phyloP scores from a whole-genome alignment of 306 rosid genomes.

The Cyamopsis tetragonoloba region DNA sequence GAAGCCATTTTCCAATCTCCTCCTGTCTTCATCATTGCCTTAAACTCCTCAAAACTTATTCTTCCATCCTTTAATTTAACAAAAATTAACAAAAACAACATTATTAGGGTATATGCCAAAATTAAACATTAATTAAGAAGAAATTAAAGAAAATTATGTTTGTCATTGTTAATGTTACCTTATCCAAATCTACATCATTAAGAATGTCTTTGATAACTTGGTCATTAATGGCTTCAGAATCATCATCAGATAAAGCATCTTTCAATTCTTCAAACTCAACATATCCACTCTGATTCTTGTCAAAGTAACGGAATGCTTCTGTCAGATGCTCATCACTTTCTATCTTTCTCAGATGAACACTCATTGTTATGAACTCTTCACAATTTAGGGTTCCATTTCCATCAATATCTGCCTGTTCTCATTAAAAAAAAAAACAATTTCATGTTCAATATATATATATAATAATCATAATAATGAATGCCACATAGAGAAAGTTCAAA shows the following conservation, averaged over 20 bases:
- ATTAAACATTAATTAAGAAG: too few relatives aligned
- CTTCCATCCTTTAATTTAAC: slow-evolving; percentile 80
- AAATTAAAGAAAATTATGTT: not conserved
- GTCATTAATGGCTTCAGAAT: slow-evolving; percentile 36
- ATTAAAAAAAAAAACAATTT: not conserved
- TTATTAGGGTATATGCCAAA: not conserved
- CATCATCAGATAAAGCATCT: slow-evolving; percentile 62
- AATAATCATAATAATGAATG: not conserved
- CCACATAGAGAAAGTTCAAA: not conserved
- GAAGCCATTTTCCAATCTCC: slow-evolving; percentile 95
- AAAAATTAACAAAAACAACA: not conserved
- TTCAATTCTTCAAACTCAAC: slow-evolving; percentile 89
- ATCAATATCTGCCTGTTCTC: slow-evolving; percentile 76
- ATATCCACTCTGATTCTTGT: slow-evolving; percentile 69
- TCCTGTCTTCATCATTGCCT: slow-evolving; percentile 87
- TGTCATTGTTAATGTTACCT: slow-evolving; percentile 47
- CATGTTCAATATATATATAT: not conserved
- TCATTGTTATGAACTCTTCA: slow-evolving; percentile 77
- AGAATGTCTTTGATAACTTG: slow-evolving; percentile 70
- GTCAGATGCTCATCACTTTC: slow-evolving; percentile 71
- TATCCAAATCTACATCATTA: slow-evolving; percentile 80
- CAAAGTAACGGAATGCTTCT: slow-evolving; percentile 71
- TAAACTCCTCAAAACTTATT: slow-evolving; percentile 77
- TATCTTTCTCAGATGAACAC: slow-evolving; percentile 63
- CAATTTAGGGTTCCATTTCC: slow-evolving; percentile 77